Percentiles rank a stretch among this genome's conserved stretches.
These are phyloP conservation scores for Cordyceps farinosa DNA, from an alignment of 2,329 filamentous ascomycete genomes.

Conservation along the genomic window DNA sequence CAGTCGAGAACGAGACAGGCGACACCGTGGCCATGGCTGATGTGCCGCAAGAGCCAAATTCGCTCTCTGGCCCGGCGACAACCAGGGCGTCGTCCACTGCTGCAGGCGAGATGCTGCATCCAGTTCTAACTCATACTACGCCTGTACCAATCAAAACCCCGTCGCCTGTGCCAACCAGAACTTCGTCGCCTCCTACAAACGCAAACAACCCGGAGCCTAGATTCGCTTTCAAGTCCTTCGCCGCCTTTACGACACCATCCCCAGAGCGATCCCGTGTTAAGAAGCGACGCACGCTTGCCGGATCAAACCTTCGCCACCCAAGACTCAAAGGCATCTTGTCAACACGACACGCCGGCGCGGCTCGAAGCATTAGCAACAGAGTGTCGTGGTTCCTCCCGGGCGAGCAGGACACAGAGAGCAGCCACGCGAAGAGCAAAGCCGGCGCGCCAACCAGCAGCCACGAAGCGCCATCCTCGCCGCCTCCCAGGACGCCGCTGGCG, in stretches of 20 bases:
- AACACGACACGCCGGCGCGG: constrained; percentile 34
- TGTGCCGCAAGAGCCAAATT: not conserved
- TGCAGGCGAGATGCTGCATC: not conserved
- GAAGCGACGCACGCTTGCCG: constrained; percentile 21
- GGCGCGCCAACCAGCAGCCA: not conserved
- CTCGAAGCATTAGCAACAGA: constrained; percentile 26
- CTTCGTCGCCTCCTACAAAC: constrained; percentile 13
- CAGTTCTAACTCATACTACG: not conserved
- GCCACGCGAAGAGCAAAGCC: not conserved
- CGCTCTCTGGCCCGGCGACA: not conserved
- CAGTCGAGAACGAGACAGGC: not conserved
- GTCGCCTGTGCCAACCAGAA: not conserved
- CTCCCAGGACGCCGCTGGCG: constrained; percentile 35
- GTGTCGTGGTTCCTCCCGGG: constrained; percentile 37
- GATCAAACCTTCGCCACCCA: constrained; percentile 26
- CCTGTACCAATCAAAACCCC: not conserved
- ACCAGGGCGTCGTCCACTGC: not conserved
- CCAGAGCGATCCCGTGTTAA: constrained; percentile 33
- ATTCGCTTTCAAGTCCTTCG: constrained; percentile 49
- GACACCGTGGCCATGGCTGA: not conserved
- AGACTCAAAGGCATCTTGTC: constrained; percentile 35
- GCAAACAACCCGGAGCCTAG: constrained; percentile 44
- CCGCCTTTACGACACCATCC: constrained; percentile 50
- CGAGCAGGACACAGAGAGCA: constrained; percentile 21
- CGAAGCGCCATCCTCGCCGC: constrained; percentile 38